Base-by-base conservation (phyloP, 257 asterid genomes). In the Forsythia suspensa region DNA sequence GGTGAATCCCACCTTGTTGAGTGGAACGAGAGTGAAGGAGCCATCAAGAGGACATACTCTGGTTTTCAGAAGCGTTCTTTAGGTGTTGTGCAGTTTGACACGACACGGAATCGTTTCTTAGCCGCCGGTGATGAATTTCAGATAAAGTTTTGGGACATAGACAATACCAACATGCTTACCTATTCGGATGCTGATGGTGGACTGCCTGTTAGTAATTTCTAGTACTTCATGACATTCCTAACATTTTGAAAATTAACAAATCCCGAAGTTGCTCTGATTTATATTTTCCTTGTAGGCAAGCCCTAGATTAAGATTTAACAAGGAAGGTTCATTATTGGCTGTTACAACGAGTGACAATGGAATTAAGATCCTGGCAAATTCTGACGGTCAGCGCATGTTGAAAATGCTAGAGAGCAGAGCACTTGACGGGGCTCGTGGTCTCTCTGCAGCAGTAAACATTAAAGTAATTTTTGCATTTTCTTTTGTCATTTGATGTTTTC, bases 1-100 rank as follows among this genome's bases (percentile, higher is more conserved):
- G 98, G 98, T 39, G 98, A 94, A 84, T 94, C 97, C 57, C 95
- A 92, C 81, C 91, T 94, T 5, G 97, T 94, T 79, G 98, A 94
- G 86, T 94, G 98, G 98, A 92, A 94, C 78, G 98, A 92, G 87
- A 92, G 97, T 77, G 97, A 94, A 84, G 97, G 98, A 85, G 97
- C 97, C 77, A 91, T 94, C 71, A 92, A 88, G 87, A 88, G 97
- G 87, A 83, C 94, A 0, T 94, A 86, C 78, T 80, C 92, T 78
- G 98, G 98, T 82, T 92, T 94, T 73, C 91, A 94, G 75, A 94
- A 94, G 81, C 94, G 93, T 76, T 91, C 98, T 44, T 81, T 92
- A 82, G 97, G 98, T 70, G 97, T 94, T 16, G 97, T 94, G 78
- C 98, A 94, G 80, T 94, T 94, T 75, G 97, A 94, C 83, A 91